Percentiles rank a stretch among this genome's conserved stretches.
These are phyloP conservation scores for Leccinum fallax DNA, from an alignment of 1,284 basidiomycete species.

Conservation along the genomic window DNA sequence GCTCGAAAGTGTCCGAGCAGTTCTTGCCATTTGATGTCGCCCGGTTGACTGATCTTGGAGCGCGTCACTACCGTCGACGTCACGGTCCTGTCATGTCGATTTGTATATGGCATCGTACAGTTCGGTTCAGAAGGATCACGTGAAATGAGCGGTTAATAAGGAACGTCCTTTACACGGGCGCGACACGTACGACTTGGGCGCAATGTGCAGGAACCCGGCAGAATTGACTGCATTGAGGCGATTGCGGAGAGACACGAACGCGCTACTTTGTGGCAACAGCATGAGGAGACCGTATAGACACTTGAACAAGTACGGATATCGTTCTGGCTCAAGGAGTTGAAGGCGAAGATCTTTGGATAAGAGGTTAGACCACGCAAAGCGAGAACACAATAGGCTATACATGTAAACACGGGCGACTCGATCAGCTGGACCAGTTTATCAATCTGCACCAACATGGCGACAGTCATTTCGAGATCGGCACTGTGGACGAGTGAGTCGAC, in stretches of 20 bases:
- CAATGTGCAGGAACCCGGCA: conserved; percentile 88
- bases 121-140: neutral
- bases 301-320: conserved; percentile 96
- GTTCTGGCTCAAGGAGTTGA: conserved; percentile 95
- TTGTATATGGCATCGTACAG: neutral
- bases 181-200: conserved; percentile 70
- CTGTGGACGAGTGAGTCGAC: conserved; percentile 44
- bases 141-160: neutral
- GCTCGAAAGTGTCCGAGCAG: conserved; percentile 84
- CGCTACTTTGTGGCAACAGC: conserved; percentile 96
- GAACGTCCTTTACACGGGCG: neutral
- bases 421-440: conserved; percentile 99
- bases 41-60: conserved; percentile 71
- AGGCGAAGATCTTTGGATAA: conserved; percentile 79
- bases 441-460: conserved; percentile 92
- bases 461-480: conserved; percentile 96
- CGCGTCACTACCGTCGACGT: conserved; percentile 43
- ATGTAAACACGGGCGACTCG: conserved; percentile 98
- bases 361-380: conserved; percentile 6
- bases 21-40: conserved; percentile 95
- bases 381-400: conserved; percentile 46
- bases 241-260: conserved; percentile 94
- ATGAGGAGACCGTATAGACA: conserved; percentile 97
- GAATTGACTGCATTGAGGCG: conserved; percentile 94
- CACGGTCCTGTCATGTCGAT: conserved; percentile 28